Percentiles rank a stretch among this genome's conserved stretches.
Conservation (phyloP, 2,329 filamentous ascomycete species). For the Whalleya microplaca region DNA sequence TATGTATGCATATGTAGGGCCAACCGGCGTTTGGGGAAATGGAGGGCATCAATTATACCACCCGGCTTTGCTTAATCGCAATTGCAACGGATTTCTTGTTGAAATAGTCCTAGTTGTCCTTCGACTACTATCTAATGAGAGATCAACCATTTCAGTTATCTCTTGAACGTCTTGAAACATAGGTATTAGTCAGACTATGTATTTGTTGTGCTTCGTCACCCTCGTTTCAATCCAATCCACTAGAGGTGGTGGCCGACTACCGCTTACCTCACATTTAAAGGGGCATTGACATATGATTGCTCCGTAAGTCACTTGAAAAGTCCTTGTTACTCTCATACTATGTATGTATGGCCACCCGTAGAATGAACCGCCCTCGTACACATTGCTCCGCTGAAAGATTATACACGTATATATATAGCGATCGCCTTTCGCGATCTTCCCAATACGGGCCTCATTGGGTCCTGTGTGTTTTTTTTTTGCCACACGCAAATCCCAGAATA, state of each 20-base stretch:
- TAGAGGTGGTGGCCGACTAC: not conserved
- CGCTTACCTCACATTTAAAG: not conserved
- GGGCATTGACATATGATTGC: not conserved
- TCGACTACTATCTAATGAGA: constrained; percentile 6
- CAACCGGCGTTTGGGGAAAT: constrained; percentile 24
- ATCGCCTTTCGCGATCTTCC: not conserved
- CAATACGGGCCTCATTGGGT: not conserved
- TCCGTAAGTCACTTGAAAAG: not conserved
- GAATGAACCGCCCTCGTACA: not conserved
- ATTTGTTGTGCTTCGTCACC: no score
- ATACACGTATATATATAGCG: not conserved
- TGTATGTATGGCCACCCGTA: not conserved
- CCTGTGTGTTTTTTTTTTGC: not conserved
- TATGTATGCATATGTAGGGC: constrained; percentile 15
- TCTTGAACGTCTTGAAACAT: not conserved
- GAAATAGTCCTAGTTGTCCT: not conserved
- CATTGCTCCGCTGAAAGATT: not conserved
- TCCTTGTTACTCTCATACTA: not conserved
- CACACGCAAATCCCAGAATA: not conserved
- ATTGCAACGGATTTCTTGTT: constrained; percentile 1
- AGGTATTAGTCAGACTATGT: no score
- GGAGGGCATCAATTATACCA: constrained; percentile 26
- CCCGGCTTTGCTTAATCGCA: constrained; percentile 9
- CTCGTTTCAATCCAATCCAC: no score
- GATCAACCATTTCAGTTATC: not conserved